Evolutionary conservation across 139 green algal species (phyloP), one percentile per base, ranked within the genome.

Genomic region (Chlamydomonas asymmetrica): DNA sequence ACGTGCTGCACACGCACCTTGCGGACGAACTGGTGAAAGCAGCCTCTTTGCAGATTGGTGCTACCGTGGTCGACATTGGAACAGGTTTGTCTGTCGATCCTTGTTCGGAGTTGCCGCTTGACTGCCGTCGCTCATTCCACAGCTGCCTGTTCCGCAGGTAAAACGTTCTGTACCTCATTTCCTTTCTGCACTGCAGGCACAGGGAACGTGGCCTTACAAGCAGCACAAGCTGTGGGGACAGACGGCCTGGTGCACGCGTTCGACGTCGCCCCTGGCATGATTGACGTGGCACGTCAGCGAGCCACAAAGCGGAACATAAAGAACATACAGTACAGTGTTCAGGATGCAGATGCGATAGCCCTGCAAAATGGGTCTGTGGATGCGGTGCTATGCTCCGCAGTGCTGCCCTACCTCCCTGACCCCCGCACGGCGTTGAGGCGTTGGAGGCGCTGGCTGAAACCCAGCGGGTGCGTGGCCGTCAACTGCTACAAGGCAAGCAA

Each of bases 321-420:
- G 45, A 10, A 10, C 10, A 52, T 16, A 52, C 45, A 10, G 45
- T 16, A 52, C 10, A 10, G 45, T 10, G 10, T 16, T 52, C 45
- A 52, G 45, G 65, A 71, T 29, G 65, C 18, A 5, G 65, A 71
- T 41, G 13, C 29, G 10, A 2, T 16, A 3, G 27, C 18, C 13
- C 43, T 71, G 43, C 43, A 41, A 6, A 4, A 7, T 9, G 41
- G 29, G 16, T 31, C 43, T 0, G 31, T 25, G 22, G 65, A 71
- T 43, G 8, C 59, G 35, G 31, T 60, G 29, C 31, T 27, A 4
- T n/a, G 7, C 65, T 61, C 38, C 29, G 65, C 65, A 4, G 13
- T 31, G 10, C 65, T 71, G 65, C 65, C 65, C 43, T 71, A 71
- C 65, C 59, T 71, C 43, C 5, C 13, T 3, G n/a, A 60, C 43